Evolutionary conservation across 805 yeast species (phyloP), one percentile per base, ranked within the genome.

Genomic region (Wickerhamomyces ciferrii): DNA sequence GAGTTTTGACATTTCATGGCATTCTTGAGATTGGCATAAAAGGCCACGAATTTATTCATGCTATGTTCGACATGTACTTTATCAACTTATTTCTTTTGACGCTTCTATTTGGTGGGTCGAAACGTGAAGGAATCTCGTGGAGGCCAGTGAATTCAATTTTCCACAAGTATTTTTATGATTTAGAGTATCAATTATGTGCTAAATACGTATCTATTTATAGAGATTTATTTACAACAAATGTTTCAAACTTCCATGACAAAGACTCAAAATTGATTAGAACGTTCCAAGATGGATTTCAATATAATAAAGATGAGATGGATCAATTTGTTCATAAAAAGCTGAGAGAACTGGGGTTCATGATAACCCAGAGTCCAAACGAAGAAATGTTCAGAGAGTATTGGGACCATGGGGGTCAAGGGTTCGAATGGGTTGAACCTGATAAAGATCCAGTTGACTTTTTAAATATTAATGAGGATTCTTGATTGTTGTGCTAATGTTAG

Each of bases 361-460:
- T 48, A n/a, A 17, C 36, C 4, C 34, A 45, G 7, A 43, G 39
- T 17, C 15, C 27, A 15, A 25, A 43, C 5, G 53, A 48, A 21
- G 13, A 20, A 7, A 15, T 50, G 43, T 50, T 41, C 32, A 25
- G 42, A 19, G 45, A 48, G 8, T 48, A 48, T 25, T 50, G 51
- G 51, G 47, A 40, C 15, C 14, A 19, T 3, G 44, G 43, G 7
- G 44, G 40, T 8, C 48, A 50, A 9, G 43, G 43, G 2, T 48
- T 50, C 27, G 51, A 50, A 24, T 50, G 53, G 53, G 41, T 41
- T 14, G 53, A 50, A 11, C 49, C 48, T 5, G 53, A 48, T 25
- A 39, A 42, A 18, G 51, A 48, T 32, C 51, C 49, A 15, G 41
- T 48, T 11, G 53, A 50, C 21, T 42, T 43, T 13, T 8, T 41